These are phyloP conservation scores for Diaporthe humulicola DNA, from an alignment of 2,329 filamentous ascomycete species.

Conservation along the genomic window DNA sequence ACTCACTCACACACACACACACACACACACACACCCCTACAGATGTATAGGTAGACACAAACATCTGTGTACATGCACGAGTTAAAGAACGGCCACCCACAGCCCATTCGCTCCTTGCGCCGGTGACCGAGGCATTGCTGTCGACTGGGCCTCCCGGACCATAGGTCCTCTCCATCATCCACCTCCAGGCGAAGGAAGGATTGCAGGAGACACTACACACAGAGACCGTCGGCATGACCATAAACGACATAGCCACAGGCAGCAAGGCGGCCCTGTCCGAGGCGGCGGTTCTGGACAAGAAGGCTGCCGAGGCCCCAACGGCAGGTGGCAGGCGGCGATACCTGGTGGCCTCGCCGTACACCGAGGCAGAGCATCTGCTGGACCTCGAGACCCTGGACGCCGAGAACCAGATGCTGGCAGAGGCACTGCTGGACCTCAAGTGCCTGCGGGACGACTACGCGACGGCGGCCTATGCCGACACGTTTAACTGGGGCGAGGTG, in stretches of 20 bases:
- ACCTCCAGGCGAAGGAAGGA: neutral
- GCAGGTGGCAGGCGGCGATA: slow-evolving; percentile 45
- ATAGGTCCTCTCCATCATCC: neutral
- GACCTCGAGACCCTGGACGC: slow-evolving; percentile 76
- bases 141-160: neutral
- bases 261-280: slow-evolving; percentile 16
- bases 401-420: slow-evolving; percentile 77
- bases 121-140: neutral
- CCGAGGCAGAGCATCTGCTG: slow-evolving; percentile 77
- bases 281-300: slow-evolving; percentile 3
- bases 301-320: slow-evolving; percentile 8
- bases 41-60: neutral
- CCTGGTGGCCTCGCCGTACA: slow-evolving; percentile 83
- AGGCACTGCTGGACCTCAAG: slow-evolving; percentile 75
- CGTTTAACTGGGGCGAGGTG: slow-evolving; percentile 82
- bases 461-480: slow-evolving; percentile 77
- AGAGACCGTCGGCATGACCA: slow-evolving; percentile 19
- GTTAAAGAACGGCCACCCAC: neutral
- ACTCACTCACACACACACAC: neutral
- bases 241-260: slow-evolving; percentile 4
- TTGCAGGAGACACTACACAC: neutral
- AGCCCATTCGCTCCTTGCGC: neutral
- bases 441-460: slow-evolving; percentile 80
- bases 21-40: neutral
- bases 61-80: neutral